A percentile compares a stretch with the other conserved stretches of the same genome.
Evolutionary conservation across 2,329 filamentous ascomycete species (phyloP).

Genomic region (Ampelomyces quisqualis): DNA sequence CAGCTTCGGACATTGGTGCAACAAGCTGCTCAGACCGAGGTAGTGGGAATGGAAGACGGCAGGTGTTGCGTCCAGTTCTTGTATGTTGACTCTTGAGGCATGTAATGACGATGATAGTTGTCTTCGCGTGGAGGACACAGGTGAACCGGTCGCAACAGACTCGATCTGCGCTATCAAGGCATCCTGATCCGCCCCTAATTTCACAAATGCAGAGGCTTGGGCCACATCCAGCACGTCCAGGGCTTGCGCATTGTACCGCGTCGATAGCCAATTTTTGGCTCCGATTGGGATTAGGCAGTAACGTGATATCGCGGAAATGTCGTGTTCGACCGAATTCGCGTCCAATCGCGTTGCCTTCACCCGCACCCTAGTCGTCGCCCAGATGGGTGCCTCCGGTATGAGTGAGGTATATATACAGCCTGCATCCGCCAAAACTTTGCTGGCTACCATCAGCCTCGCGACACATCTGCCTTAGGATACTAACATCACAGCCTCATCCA

Average conservation of each 20-base stretch:
- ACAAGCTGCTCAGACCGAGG: not conserved
- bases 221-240: slow-evolving; percentile 5
- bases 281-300: slow-evolving; percentile 21
- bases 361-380: slow-evolving; percentile 26
- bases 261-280: slow-evolving; percentile 34
- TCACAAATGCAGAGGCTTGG: slow-evolving; percentile 29
- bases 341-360: slow-evolving; percentile 40
- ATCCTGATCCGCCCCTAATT: slow-evolving; percentile 14
- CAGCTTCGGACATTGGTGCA: slow-evolving; percentile 9
- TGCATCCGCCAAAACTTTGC: slow-evolving; percentile 26
- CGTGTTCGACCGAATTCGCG: slow-evolving; percentile 33
- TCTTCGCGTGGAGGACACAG: not conserved
- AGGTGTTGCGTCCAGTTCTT: no score
- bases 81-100: no score
- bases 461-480: slow-evolving; percentile 37
- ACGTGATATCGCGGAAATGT: slow-evolving; percentile 42
- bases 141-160: not conserved
- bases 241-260: no score
- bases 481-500: not conserved
- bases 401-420: slow-evolving; percentile 39
- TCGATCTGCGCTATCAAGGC: slow-evolving; percentile 23
- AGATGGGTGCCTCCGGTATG: slow-evolving; percentile 36
- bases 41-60: no score
- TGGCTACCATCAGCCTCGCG: slow-evolving; percentile 24
- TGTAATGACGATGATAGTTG: not conserved